Evolutionary conservation across 495 filamentous ascomycete genomes (phyloP).

Genomic region (Bacidia rubella): DNA sequence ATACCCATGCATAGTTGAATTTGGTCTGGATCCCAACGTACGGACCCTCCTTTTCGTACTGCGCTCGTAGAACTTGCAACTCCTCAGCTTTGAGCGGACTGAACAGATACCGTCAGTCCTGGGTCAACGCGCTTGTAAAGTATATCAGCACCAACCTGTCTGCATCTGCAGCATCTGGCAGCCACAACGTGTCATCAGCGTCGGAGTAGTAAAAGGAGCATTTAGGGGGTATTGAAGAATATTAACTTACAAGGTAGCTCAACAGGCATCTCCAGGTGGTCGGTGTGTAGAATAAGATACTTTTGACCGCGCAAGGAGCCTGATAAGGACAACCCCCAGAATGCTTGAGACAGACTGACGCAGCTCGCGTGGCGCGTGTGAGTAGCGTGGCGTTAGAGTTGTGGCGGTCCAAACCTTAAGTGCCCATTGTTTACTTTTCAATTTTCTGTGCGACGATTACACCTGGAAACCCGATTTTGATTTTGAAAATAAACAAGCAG

Average conservation of each 20-base stretch:
- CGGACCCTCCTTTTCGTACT: slow-evolving; percentile 93
- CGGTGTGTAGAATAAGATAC: too few species aligned
- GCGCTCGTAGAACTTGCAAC: slow-evolving; percentile 75
- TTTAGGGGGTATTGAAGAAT: too few species aligned
- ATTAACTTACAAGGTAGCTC: slow-evolving; percentile 58
- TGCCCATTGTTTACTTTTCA: slow-evolving; percentile 2
- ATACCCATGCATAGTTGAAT: slow-evolving; percentile 98
- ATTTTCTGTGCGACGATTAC: neutral
- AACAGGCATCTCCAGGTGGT: slow-evolving; percentile 12
- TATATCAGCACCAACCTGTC: slow-evolving; percentile 54
- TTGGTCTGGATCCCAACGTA: slow-evolving; percentile 96
- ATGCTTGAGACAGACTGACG: too few species aligned
- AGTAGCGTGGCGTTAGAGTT: neutral
- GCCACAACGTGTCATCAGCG: slow-evolving; percentile 10
- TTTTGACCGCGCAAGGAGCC: too few species aligned
- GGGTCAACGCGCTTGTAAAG: neutral
- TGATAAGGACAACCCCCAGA: too few species aligned
- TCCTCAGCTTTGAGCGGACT: slow-evolving; percentile 83
- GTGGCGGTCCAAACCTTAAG: neutral
- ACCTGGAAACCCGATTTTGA: neutral
- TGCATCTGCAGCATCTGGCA: slow-evolving; percentile 85
- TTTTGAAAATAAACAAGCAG: too few species aligned
- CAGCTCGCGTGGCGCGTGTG: too few species aligned
- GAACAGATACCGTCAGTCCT: slow-evolving; percentile 5
- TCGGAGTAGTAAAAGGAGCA: neutral